A percentile compares a stretch with the other conserved stretches of the same genome.
Conservation (phyloP, 768 basidiomycete genomes). For the Serendipita sp. region DNA sequence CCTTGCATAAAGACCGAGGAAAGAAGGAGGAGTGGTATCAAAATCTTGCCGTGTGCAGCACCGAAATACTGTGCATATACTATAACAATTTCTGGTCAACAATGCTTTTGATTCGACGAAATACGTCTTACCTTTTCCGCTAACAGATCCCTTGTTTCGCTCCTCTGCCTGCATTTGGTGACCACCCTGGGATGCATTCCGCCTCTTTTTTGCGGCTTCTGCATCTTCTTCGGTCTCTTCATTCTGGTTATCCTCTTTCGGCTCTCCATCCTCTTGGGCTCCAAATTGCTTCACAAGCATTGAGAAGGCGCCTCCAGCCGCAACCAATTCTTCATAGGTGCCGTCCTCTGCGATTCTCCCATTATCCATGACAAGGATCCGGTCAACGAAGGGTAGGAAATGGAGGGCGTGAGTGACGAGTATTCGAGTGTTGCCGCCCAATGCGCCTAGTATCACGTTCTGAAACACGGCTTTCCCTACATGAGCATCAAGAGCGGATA, state of each 20-base stretch:
- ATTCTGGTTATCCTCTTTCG: slow-evolving; percentile 25
- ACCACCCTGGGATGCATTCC: slow-evolving; percentile 28
- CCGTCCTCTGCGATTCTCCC: slow-evolving; percentile 70
- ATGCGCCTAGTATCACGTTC: slow-evolving; percentile 54
- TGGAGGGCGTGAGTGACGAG: slow-evolving; percentile 88
- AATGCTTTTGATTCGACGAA: not conserved
- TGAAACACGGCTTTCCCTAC: slow-evolving; percentile 80
- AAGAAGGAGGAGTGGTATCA: slow-evolving; percentile 49
- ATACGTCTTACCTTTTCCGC: slow-evolving; percentile 17
- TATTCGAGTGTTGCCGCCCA: slow-evolving; percentile 59
- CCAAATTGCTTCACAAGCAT: slow-evolving; percentile 67
- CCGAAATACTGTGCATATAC: slow-evolving; percentile 39
- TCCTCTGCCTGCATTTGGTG: slow-evolving; percentile 75
- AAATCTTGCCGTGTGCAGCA: slow-evolving; percentile 50
- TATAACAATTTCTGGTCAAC: not conserved
- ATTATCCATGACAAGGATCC: slow-evolving; percentile 63
- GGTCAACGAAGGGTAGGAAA: slow-evolving; percentile 76
- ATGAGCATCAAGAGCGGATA: slow-evolving; percentile 86
- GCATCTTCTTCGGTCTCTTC: slow-evolving; percentile 18
- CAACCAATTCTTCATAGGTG: slow-evolving; percentile 49
- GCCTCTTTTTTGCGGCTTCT: slow-evolving; percentile 23
- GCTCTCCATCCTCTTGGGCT: slow-evolving; percentile 39
- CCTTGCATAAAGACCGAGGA: slow-evolving; percentile 54
- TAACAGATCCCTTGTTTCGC: slow-evolving; percentile 59
- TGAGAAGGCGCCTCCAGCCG: slow-evolving; percentile 47